Conservation (phyloP, 306 rosid species). For the Vicia faba region DNA sequence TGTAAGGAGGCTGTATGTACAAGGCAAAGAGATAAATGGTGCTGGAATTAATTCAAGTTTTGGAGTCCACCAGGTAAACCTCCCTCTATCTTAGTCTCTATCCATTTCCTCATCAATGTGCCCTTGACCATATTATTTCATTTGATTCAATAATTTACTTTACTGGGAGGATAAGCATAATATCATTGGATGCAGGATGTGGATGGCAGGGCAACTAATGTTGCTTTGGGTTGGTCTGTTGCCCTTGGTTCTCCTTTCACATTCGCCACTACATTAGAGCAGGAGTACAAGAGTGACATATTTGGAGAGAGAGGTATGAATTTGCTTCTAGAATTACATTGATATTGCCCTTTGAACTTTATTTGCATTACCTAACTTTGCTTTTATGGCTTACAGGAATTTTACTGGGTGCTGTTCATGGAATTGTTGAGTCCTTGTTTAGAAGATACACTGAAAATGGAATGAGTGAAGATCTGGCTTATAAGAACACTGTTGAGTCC, state of each 20-base stretch:
- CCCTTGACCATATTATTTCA: neutral
- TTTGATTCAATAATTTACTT: neutral
- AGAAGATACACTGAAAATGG: conserved; percentile 92
- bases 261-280: conserved; percentile 90
- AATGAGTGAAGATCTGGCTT: conserved; percentile 86
- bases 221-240: conserved; percentile 95
- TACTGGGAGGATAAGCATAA: conserved; percentile 21
- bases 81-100: neutral
- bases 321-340: neutral
- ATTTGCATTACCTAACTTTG: conserved; percentile 33
- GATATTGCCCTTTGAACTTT: neutral
- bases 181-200: conserved; percentile 63
- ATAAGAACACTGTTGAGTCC: conserved; percentile 91
- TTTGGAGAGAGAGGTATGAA: conserved; percentile 90
- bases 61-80: conserved; percentile 86
- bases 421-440: conserved; percentile 89
- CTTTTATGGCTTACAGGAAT: conserved; percentile 62
- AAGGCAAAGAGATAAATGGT: conserved; percentile 95
- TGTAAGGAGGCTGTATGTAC: conserved; percentile 94
- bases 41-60: conserved; percentile 98
- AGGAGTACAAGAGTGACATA: conserved; percentile 95
- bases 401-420: conserved; percentile 98
- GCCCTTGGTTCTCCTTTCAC: conserved; percentile 99
- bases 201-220: conserved; percentile 95
- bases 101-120: neutral